Evolutionary conservation across 345 rosid species (phyloP).

Genomic region (Rhodamnia rubescens): DNA sequence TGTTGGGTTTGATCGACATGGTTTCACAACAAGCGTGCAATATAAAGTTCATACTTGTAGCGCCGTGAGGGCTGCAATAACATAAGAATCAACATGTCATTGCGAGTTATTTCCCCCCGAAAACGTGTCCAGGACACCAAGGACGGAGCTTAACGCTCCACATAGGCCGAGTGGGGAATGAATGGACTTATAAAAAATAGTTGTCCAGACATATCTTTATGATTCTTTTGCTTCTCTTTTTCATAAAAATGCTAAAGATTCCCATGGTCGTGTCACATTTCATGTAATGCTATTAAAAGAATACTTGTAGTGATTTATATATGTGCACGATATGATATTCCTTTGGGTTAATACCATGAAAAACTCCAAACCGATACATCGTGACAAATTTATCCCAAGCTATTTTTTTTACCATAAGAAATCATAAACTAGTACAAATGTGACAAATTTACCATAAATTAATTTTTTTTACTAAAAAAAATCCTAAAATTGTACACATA

Average conservation of each 20-base stretch:
- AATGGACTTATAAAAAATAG: background rate
- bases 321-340: background rate
- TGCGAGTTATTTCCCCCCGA: background rate
- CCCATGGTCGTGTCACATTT: background rate
- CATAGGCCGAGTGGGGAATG: background rate
- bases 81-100: background rate
- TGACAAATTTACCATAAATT: too few relatives aligned
- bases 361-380: too few relatives aligned
- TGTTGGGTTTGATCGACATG: background rate
- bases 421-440: too few relatives aligned
- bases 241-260: background rate
- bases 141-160: background rate
- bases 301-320: background rate
- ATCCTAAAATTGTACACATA: too few relatives aligned
- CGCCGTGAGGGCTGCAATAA: background rate
- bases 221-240: background rate
- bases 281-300: background rate
- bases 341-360: too few relatives aligned
- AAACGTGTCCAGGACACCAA: background rate
- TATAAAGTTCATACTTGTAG: background rate
- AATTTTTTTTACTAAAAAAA: too few relatives aligned
- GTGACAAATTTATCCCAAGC: too few relatives aligned
- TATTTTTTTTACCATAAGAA: too few relatives aligned
- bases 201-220: background rate
- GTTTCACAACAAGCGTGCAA: background rate